Evolutionary conservation across 2,329 filamentous ascomycete genomes (phyloP), one percentile per base, ranked within the genome.

Genomic region (Purpureocillium lavendulum): DNA sequence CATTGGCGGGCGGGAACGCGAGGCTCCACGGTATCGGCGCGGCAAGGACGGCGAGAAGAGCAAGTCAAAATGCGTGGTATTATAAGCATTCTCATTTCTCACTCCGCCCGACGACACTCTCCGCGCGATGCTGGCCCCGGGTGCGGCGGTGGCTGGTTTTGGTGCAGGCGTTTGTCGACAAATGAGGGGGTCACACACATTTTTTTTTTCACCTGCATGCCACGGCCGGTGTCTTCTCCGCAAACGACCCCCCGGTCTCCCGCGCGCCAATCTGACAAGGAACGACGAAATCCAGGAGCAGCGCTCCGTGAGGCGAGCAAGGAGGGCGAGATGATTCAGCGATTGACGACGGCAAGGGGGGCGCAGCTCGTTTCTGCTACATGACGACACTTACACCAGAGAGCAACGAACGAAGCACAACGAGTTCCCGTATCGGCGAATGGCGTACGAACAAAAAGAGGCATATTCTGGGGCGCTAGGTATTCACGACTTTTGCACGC

Each of bases 51-150:
- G 58, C 44, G 57, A 62, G 37, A 57, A 58, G 49, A 54, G 53
- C 51, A 59, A 58, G 51, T 53, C 54, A 36, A 62, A 59, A 40
- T 66, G 62, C 46, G 54, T 61, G 26, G 50, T 65, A 44, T 62
- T 66, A 64, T 66, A 58, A 65, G 52, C 38, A 13, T 10, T 30
- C 21, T 33, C 24, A 14, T 31, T 26, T 30, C 41, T 40, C 36
- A 32, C 35, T 34, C 40, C 30, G 34, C 35, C 35, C 34, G n/a
- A 30, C 21, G 21, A 10, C 6, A 26, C 21, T 26, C 10, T 26
- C 21, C 21, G 21, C 21, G 21, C 6, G 21, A 10, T 26, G 21
- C 21, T 26, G 6, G 21, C 18, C 28, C 14, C n/a, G 26, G 35
- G 2, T 9, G 35, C 17, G 11, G 26, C 21, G 35, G 24, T 14